These are phyloP conservation scores for Colletotrichum tanaceti DNA, from an alignment of 2,329 filamentous ascomycete species.

Conservation along the genomic window DNA sequence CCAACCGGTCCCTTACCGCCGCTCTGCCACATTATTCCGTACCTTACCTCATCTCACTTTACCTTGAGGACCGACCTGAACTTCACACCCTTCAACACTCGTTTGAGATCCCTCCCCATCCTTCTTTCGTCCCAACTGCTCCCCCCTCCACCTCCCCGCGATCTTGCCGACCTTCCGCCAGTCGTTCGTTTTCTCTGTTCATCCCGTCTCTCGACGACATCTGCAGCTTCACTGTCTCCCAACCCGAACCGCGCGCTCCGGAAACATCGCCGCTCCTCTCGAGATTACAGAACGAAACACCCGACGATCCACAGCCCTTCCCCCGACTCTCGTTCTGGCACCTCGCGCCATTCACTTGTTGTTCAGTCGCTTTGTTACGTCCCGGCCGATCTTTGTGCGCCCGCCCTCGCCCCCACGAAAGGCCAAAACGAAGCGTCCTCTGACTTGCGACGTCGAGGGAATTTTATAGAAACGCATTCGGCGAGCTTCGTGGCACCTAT, in stretches of 20 bases:
- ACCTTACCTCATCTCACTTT: slow-evolving; percentile 3
- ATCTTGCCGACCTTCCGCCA: slow-evolving; percentile 23
- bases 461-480: neutral
- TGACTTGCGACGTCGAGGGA: slow-evolving; percentile 4
- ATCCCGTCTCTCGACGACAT: slow-evolving; percentile 4
- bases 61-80: neutral
- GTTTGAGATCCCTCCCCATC: slow-evolving; percentile 16
- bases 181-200: slow-evolving; percentile 11
- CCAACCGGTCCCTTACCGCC: slow-evolving; percentile 14
- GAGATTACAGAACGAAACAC: neutral
- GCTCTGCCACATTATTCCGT: slow-evolving; percentile 2
- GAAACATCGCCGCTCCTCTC: neutral
- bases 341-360: slow-evolving; percentile 14
- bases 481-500: neutral
- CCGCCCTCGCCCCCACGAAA: slow-evolving; percentile 2
- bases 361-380: slow-evolving; percentile 6
- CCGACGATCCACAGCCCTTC: slow-evolving; percentile 15
- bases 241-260: slow-evolving; percentile 16
- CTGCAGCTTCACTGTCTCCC: slow-evolving; percentile 25
- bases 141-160: slow-evolving; percentile 3
- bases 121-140: slow-evolving; percentile 11
- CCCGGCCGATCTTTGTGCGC: slow-evolving; percentile 17
- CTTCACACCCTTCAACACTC: slow-evolving; percentile 14
- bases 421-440: slow-evolving; percentile 5
- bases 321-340: slow-evolving; percentile 26